Conservation (phyloP, 2,329 filamentous ascomycete genomes). For the Fusarium miscanthi region DNA sequence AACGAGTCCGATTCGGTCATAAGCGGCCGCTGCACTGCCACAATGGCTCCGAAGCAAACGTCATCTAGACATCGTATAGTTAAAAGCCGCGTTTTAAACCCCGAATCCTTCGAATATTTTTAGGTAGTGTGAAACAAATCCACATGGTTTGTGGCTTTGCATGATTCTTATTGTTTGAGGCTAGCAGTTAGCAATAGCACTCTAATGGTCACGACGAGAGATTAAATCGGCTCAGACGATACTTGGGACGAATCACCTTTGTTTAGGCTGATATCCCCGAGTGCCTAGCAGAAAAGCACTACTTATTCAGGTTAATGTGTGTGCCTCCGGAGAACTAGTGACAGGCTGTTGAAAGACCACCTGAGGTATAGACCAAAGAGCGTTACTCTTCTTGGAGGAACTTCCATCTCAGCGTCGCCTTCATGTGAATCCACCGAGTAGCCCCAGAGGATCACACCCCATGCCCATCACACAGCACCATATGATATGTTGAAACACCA, state of each 20-base stretch:
- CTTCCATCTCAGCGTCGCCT: background rate
- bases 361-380: fast-evolving
- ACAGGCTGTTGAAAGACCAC: fast-evolving
- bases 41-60: background rate
- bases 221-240: too few relatives aligned
- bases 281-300: fast-evolving
- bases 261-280: fast-evolving
- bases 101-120: background rate
- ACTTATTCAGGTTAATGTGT: fast-evolving
- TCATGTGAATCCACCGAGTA: background rate
- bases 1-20: background rate
- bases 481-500: background rate
- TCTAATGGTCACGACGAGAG: fast-evolving
- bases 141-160: background rate
- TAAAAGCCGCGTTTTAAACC: background rate
- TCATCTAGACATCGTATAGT: background rate
- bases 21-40: background rate
- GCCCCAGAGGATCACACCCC: background rate
- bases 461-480: background rate
- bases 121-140: background rate
- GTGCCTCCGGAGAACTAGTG: too few relatives aligned
- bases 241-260: too few relatives aligned
- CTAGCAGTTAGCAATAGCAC: background rate
- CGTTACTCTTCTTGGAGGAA: background rate
- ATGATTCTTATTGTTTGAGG: background rate